Conservation (phyloP, 371 early-diverging fungal genomes). For the Batrachochytrium dendrobatidis region DNA sequence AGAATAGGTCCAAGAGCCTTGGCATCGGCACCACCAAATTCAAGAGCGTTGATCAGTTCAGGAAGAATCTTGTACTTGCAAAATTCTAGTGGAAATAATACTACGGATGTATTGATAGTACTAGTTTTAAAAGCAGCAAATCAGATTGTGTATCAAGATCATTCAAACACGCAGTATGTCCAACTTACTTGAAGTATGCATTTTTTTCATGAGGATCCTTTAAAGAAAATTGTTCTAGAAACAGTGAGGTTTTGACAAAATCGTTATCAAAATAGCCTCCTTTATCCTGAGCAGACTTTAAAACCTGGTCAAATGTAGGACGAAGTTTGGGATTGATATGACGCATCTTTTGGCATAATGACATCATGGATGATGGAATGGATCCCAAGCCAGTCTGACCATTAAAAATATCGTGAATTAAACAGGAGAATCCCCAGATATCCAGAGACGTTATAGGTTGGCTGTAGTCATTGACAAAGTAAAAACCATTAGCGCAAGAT, state of each 20-base stretch:
- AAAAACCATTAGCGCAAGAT: background rate
- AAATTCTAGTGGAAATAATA: constrained; percentile 73
- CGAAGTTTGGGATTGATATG: constrained; percentile 50
- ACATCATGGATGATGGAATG: constrained; percentile 1
- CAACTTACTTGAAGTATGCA: constrained; percentile 55
- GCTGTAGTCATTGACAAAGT: constrained; percentile 28
- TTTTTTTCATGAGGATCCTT: constrained; percentile 78
- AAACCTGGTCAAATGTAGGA: constrained; percentile 56
- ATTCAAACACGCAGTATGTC: background rate
- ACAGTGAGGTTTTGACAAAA: constrained; percentile 68
- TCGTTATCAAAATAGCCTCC: constrained; percentile 69
- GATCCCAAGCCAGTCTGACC: constrained; percentile 30
- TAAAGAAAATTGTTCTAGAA: constrained; percentile 79
- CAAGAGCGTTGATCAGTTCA: constrained; percentile 80
- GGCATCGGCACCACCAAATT: constrained; percentile 86
- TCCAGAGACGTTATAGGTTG: constrained; percentile 51
- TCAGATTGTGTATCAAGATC: background rate
- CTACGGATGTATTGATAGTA: constrained; percentile 50
- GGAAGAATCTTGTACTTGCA: constrained; percentile 76
- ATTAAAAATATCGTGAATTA: constrained; percentile 76
- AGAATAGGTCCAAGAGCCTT: constrained; percentile 76
- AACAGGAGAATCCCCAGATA: constrained; percentile 70
- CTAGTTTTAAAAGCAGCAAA: constrained; percentile 15
- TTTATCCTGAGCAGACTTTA: constrained; percentile 54
- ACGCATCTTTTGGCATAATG: constrained; percentile 16